Conservation (phyloP, 768 basidiomycete genomes). For the Boletus sp. region DNA sequence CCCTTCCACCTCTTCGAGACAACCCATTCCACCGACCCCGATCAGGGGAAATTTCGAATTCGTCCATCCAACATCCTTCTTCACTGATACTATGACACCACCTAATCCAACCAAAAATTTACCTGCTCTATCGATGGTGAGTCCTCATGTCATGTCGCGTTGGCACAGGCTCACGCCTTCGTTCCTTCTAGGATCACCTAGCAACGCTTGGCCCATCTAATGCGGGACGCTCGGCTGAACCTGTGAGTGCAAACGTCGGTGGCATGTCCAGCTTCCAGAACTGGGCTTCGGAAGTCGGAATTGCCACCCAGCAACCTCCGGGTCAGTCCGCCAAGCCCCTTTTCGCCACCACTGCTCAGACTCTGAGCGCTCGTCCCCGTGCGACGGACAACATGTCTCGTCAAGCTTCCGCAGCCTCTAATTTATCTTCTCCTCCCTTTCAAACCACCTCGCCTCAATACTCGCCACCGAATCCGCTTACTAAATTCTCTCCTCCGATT, state of each 20-base stretch:
- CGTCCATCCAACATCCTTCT: slow-evolving; percentile 30
- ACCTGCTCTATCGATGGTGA: slow-evolving; percentile 32
- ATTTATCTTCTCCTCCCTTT: slow-evolving; percentile 19
- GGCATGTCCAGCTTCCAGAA: slow-evolving; percentile 26
- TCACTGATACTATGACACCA: slow-evolving; percentile 19
- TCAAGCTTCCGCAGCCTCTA: slow-evolving; percentile 28
- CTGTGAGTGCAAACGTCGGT: slow-evolving; percentile 7
- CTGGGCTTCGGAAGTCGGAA: slow-evolving; percentile 33
- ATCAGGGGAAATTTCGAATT: slow-evolving; percentile 23
- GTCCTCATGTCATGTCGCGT: slow-evolving; percentile 1
- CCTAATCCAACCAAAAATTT: slow-evolving; percentile 26
- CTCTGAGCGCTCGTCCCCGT: slow-evolving; percentile 21
- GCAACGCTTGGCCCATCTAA: slow-evolving; percentile 29
- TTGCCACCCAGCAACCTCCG: slow-evolving; percentile 20
- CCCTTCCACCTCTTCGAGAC: slow-evolving; percentile 5
- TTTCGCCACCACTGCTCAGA: slow-evolving; percentile 3
- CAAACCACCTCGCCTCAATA: slow-evolving; percentile 25
- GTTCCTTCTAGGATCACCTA: slow-evolving; percentile 25
- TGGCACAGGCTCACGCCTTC: slow-evolving; percentile 2
- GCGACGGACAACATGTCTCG: slow-evolving; percentile 31
- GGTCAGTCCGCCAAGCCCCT: slow-evolving; percentile 8
- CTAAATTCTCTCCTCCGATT: slow-evolving; percentile 27
- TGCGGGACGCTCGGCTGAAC: slow-evolving; percentile 21
- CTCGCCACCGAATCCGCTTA: slow-evolving; percentile 23
- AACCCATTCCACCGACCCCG: slow-evolving; percentile 20